Percentiles rank a stretch among this genome's conserved stretches.
Evolutionary conservation across 2,329 filamentous ascomycete genomes (phyloP).

Genomic region (Fusarium praegraminearum): DNA sequence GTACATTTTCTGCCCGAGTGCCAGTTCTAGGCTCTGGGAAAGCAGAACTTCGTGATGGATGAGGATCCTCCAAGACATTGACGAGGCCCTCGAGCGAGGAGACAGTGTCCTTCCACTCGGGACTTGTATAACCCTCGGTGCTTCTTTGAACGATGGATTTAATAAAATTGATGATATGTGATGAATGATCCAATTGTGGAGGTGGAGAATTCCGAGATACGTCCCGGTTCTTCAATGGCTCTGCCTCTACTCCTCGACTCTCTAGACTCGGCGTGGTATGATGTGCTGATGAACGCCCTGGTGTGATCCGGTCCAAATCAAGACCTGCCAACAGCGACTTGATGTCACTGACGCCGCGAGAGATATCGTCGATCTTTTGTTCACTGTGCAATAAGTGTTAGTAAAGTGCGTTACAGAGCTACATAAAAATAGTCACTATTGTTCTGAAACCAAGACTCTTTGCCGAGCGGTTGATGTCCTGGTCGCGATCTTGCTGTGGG

Average conservation of each 20-base stretch:
- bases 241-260: fast-evolving
- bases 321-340: conserved; percentile 45
- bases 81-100: conserved; percentile 24
- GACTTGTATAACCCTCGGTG: background rate
- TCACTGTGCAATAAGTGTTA: conserved; percentile 44
- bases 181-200: conserved; percentile 50
- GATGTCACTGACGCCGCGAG: conserved; percentile 51
- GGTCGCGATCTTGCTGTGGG: conserved; percentile 48
- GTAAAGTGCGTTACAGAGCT: fast-evolving
- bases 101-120: background rate
- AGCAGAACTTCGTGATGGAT: background rate
- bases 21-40: no score
- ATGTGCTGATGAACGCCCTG: background rate
- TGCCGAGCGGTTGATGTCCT: conserved; percentile 47
- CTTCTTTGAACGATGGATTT: conserved; percentile 37
- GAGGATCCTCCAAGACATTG: conserved; percentile 4
- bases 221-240: fast-evolving
- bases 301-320: background rate
- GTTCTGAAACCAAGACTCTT: conserved; percentile 52
- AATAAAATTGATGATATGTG: conserved; percentile 52
- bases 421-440: conserved; percentile 49
- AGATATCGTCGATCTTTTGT: conserved; percentile 54
- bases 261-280: no score
- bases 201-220: background rate
- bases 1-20: background rate